Conservation (phyloP, 75 land plant genomes). For the Selaginella moellendorffii region DNA sequence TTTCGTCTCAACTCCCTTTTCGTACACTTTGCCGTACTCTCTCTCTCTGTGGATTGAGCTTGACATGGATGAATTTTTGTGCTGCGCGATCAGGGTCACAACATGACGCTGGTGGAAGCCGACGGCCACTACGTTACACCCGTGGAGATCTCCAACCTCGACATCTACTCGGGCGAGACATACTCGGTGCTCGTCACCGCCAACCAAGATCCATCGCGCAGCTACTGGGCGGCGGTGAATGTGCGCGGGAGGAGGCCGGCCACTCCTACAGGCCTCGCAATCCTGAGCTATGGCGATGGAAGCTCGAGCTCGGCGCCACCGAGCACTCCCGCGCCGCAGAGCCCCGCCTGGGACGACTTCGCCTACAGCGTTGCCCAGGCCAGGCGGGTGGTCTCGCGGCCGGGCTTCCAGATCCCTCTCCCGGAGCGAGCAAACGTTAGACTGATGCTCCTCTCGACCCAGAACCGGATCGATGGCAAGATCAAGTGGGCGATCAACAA, state of each 20-base stretch:
- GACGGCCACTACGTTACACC: conserved; percentile 74
- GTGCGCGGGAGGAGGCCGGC: conserved; percentile 59
- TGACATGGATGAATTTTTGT: background rate
- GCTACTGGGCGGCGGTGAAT: conserved; percentile 57
- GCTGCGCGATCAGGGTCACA: conserved; percentile 50
- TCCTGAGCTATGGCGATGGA: conserved; percentile 39
- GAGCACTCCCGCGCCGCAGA: conserved; percentile 24
- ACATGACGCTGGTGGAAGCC: conserved; percentile 73
- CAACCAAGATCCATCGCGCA: conserved; percentile 37
- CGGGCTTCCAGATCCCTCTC: conserved; percentile 14
- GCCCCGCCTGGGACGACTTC: conserved; percentile 60
- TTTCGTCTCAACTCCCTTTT: background rate
- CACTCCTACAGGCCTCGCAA: conserved; percentile 46
- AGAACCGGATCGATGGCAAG: conserved; percentile 46
- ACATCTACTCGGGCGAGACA: conserved; percentile 76
- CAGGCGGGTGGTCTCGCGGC: conserved; percentile 16
- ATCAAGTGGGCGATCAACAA: conserved; percentile 87
- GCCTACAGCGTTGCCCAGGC: conserved; percentile 41
- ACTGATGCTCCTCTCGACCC: conserved; percentile 61
- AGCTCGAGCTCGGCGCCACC: conserved; percentile 32
- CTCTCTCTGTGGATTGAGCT: background rate
- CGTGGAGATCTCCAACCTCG: conserved; percentile 36
- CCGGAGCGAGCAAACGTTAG: conserved; percentile 31
- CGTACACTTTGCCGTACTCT: background rate
- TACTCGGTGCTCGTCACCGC: conserved; percentile 70